Evolutionary conservation across 1,284 basidiomycete genomes (phyloP), one percentile per base, ranked within the genome.

Genomic region (Sporisorium iseilematis-ciliati): DNA sequence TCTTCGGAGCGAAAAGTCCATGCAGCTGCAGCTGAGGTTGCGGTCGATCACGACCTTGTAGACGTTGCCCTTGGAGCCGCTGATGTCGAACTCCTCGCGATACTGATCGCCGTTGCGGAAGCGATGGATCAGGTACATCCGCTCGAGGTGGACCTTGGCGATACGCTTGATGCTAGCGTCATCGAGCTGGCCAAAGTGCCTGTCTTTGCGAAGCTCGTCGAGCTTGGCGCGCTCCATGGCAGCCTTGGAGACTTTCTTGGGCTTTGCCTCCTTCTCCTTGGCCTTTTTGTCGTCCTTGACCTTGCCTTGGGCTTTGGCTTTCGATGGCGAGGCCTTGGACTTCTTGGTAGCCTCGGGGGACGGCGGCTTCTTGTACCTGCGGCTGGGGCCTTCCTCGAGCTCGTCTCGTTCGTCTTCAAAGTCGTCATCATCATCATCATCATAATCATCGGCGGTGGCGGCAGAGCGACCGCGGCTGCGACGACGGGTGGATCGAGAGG

Each of bases 111-210:
- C 52, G 7, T 54, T 31, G 56, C 68, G 67, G 40, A 49, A 65
- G 41, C 73, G 67, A 26, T 71, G 54, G 46, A 75, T 65, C 11
- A 71, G 51, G 42, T 67, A 75, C 42, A 75, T 52, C 4, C 73
- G 57, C 23, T 75, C 64, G 29, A 54, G 40, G 33, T 57, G 57
- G 0, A 57, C 68, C 23, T 62, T 64, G 29, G 57, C 60, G 20
- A 75, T 71, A 29, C 73, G 67, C 43, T 65, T 67, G 57, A 68
- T 63, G 26, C 35, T 26, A 18, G 35, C 62, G 7, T 63, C 56
- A 23, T 50, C 59, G 23, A 75, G 72, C 42, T 62, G 56, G n/a
- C 43, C 42, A 29, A 75, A 70, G 33, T 75, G 56, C 5, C 52
- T 4, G 40, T 75, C 73, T 20, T 46, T 57, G 20, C 48, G 56